phyloP scores from a whole-genome alignment of 2,329 filamentous ascomycete species.

The Colletotrichum falcatum region DNA sequence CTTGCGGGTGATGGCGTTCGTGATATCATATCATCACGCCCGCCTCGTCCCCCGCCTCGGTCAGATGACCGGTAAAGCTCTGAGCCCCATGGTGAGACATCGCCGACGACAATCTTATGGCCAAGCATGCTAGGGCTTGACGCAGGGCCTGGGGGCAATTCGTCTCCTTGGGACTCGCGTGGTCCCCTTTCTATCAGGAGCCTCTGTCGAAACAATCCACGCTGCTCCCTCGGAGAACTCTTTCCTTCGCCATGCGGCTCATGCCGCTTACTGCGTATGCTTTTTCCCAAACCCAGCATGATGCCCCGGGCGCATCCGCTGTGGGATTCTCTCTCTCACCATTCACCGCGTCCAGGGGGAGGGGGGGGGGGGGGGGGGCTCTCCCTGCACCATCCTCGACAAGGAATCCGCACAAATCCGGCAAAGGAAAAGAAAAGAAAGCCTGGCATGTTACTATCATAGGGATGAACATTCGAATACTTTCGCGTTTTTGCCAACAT shows the following conservation, averaged over 20 bases:
- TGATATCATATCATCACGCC: slow-evolving; percentile 40
- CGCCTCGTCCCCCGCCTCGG: slow-evolving; percentile 33
- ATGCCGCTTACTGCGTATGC: background rate
- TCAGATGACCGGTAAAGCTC: slow-evolving; percentile 25
- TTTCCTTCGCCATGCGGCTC: background rate
- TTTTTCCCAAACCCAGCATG: background rate
- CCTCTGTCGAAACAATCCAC: slow-evolving; percentile 1
- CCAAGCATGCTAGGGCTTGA: background rate
- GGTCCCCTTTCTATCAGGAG: slow-evolving; percentile 2
- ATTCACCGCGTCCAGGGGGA: background rate
- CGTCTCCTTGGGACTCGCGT: background rate
- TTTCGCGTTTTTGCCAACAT: slow-evolving; percentile 18
- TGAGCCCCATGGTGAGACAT: slow-evolving; percentile 26
- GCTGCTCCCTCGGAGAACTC: background rate
- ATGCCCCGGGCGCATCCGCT: slow-evolving; percentile 17
- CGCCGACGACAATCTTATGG: background rate
- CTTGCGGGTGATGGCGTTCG: slow-evolving; percentile 24
- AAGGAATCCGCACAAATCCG: slow-evolving; percentile 4
- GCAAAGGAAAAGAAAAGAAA: slow-evolving; percentile 21
- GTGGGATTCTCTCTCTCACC: background rate
- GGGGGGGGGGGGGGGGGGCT: too few relatives aligned
- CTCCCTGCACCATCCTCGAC: slow-evolving; percentile 8
- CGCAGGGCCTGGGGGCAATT: slow-evolving; percentile 3
- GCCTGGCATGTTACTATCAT: slow-evolving; percentile 19
- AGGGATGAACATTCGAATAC: background rate